Conservation (phyloP, 1,139 yeast species). For the Hansenula anomala region DNA sequence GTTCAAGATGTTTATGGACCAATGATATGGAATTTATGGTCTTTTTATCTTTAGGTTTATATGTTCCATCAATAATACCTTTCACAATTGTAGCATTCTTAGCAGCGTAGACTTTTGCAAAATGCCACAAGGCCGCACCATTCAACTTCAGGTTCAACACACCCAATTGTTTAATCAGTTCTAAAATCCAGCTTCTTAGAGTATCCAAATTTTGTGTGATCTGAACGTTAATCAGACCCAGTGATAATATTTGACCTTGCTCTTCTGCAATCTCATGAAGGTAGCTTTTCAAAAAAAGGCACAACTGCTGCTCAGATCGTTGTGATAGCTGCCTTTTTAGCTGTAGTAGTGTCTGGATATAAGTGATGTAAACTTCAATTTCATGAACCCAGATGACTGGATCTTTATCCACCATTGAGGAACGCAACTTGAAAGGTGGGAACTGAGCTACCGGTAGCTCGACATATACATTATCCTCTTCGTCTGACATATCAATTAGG, state of each 20-base stretch:
- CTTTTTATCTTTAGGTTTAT: conserved; percentile 21
- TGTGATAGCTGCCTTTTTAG: conserved; percentile 35
- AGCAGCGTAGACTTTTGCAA: conserved; percentile 46
- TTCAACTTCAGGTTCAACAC: conserved; percentile 48
- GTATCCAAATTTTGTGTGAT: conserved; percentile 47
- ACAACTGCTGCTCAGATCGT: conserved; percentile 55
- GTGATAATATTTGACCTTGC: conserved; percentile 51
- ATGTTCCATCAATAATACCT: conserved; percentile 46
- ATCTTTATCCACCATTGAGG: conserved; percentile 71
- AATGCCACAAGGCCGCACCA: conserved; percentile 61
- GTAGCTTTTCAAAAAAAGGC: conserved; percentile 50
- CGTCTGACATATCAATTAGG: neutral
- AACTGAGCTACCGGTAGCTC: conserved; percentile 60
- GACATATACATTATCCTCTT: conserved; percentile 3
- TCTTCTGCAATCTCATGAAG: conserved; percentile 59
- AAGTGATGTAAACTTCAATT: conserved; percentile 56
- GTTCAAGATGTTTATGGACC: conserved; percentile 32
- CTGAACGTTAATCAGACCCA: conserved; percentile 69
- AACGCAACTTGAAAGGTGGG: conserved; percentile 69
- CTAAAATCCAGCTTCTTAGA: conserved; percentile 48
- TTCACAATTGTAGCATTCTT: conserved; percentile 45
- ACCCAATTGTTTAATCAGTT: conserved; percentile 47
- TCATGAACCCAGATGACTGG: conserved; percentile 80
- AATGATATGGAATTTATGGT: conserved; percentile 12
- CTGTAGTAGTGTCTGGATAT: conserved; percentile 30